These are phyloP conservation scores for Cenococcum geophilum DNA, from an alignment of 495 filamentous ascomycete species.

Conservation along the genomic window DNA sequence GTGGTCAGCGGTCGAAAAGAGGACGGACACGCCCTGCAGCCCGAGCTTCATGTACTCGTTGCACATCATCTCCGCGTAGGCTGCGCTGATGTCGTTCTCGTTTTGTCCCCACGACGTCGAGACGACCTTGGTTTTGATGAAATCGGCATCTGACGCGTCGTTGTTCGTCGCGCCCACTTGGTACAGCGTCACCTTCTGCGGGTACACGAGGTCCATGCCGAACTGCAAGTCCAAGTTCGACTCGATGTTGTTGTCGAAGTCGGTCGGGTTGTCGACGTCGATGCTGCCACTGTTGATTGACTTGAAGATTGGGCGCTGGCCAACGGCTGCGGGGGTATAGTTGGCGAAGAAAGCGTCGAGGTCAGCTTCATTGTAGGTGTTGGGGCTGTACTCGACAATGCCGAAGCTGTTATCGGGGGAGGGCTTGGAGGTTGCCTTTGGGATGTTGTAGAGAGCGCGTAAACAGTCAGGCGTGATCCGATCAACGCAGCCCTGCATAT, in stretches of 20 bases:
- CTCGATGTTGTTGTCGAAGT: constrained; percentile 40
- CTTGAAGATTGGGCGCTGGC: constrained; percentile 42
- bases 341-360: constrained; percentile 55
- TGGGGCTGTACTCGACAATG: constrained; percentile 47
- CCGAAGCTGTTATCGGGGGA: constrained; percentile 46
- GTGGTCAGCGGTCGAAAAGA: constrained; percentile 57
- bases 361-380: constrained; percentile 47
- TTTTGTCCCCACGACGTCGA: constrained; percentile 34
- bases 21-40: constrained; percentile 54
- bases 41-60: constrained; percentile 61
- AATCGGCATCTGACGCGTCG: constrained; percentile 3
- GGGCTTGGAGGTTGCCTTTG: constrained; percentile 35
- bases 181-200: constrained; percentile 54
- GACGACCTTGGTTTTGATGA: constrained; percentile 6
- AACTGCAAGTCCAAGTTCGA: constrained; percentile 50
- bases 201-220: constrained; percentile 50
- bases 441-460: constrained; percentile 50
- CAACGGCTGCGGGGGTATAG: constrained; percentile 43
- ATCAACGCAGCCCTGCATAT: constrained; percentile 39
- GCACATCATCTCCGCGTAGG: constrained; percentile 38
- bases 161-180: constrained; percentile 54
- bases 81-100: not conserved
- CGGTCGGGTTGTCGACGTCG: constrained; percentile 33
- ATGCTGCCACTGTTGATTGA: constrained; percentile 42
- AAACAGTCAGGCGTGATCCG: constrained; percentile 52